Evolutionary conservation across 768 basidiomycete species (phyloP).

Genomic region (Chiua virens): DNA sequence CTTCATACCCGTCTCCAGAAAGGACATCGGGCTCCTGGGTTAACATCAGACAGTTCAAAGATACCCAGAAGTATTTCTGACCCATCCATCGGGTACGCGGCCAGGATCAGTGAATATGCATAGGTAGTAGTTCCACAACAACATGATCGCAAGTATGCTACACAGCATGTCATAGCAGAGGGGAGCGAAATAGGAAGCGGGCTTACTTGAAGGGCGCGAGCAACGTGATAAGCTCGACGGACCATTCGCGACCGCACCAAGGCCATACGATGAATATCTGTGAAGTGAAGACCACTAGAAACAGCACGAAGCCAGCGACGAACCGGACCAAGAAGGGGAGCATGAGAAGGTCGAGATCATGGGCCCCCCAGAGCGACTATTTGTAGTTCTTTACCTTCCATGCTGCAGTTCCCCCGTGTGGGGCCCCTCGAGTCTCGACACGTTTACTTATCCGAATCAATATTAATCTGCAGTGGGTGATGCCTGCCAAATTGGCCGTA

Average conservation of each 20-base stretch:
- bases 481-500: too few species aligned
- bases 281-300: slow-evolving; percentile 78
- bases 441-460: too few species aligned
- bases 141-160: slow-evolving; percentile 71
- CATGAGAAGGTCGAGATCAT: slow-evolving; percentile 28
- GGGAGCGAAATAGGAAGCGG: neutral
- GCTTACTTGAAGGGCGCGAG: slow-evolving; percentile 89
- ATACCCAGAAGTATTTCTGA: slow-evolving; percentile 34
- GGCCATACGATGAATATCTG: slow-evolving; percentile 92
- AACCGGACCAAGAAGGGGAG: slow-evolving; percentile 55
- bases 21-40: slow-evolving; percentile 66
- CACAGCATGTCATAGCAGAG: slow-evolving; percentile 7
- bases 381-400: too few species aligned
- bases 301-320: slow-evolving; percentile 65
- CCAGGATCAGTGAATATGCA: slow-evolving; percentile 87
- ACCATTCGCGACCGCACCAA: slow-evolving; percentile 80
- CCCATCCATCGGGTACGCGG: slow-evolving; percentile 75
- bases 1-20: slow-evolving; percentile 73
- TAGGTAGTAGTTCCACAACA: slow-evolving; percentile 88
- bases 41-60: slow-evolving; percentile 6
- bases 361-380: too few species aligned
- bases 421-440: too few species aligned
- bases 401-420: too few species aligned
- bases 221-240: slow-evolving; percentile 72
- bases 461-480: too few species aligned